A percentile compares a stretch with the other conserved stretches of the same genome.
phyloP scores from a whole-genome alignment of 2,329 filamentous ascomycete genomes.

The Colletotrichum destructivum region DNA sequence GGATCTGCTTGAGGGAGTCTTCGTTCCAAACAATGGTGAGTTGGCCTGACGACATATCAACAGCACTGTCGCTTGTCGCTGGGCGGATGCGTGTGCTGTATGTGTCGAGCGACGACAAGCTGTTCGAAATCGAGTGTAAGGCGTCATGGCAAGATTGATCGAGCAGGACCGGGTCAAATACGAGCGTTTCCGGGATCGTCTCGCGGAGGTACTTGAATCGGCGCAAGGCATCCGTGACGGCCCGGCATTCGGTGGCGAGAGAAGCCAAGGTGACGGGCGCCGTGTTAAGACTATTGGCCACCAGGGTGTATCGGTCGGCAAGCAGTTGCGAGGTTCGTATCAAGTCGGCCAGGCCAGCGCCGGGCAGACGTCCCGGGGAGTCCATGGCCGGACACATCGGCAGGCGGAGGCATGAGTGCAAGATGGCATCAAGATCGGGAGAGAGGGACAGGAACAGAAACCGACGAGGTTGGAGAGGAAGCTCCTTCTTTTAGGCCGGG shows the following conservation, averaged over 20 bases:
- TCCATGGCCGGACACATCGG: conserved; percentile 38
- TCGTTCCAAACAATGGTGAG: conserved; percentile 45
- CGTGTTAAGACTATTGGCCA: conserved; percentile 43
- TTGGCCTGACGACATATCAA: conserved; percentile 30
- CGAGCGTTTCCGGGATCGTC: conserved; percentile 20
- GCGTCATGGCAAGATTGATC: conserved; percentile 35
- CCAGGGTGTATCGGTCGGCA: conserved; percentile 22
- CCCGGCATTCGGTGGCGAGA: conserved; percentile 42
- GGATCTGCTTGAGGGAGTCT: conserved; percentile 31
- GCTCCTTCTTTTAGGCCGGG: conserved; percentile 28
- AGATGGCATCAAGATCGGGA: conserved; percentile 16
- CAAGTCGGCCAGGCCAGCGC: conserved; percentile 34
- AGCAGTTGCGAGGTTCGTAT: conserved; percentile 32
- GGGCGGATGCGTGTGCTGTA: conserved; percentile 35
- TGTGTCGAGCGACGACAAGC: conserved; percentile 30
- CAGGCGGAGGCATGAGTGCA: conserved; percentile 25
- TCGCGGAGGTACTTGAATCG: conserved; percentile 35
- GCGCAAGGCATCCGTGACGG: conserved; percentile 34
- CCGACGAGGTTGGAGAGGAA: conserved; percentile 15
- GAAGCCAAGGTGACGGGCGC: conserved; percentile 44
- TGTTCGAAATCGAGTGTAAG: conserved; percentile 32
- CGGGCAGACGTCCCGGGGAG: conserved; percentile 41
- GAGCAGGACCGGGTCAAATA: conserved; percentile 31
- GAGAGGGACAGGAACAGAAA: background rate
- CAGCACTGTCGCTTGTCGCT: conserved; percentile 27